Conservation (phyloP, 1,284 basidiomycete genomes). For the Pseudozyma thailandica region DNA sequence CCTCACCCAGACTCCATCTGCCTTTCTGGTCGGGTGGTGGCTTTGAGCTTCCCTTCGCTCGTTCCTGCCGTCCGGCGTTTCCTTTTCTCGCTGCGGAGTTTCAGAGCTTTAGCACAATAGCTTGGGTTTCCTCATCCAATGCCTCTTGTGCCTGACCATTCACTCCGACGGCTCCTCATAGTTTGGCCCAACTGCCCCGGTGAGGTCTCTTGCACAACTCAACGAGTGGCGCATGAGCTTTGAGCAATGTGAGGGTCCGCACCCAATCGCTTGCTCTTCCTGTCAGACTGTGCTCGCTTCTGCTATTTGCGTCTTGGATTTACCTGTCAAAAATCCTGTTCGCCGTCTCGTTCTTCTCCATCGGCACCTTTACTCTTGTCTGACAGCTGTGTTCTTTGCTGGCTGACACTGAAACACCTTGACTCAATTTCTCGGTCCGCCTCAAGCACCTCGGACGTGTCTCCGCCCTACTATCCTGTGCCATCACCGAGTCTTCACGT, state of each 20-base stretch:
- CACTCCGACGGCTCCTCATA: constrained; percentile 4
- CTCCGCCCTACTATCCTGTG: constrained; percentile 21
- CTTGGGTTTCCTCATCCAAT: not conserved
- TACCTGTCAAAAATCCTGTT: constrained; percentile 21
- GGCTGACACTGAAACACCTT: constrained; percentile 36
- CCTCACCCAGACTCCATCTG: not conserved
- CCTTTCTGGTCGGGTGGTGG: constrained; percentile 2
- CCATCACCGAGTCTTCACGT: constrained; percentile 33
- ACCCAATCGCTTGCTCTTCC: constrained; percentile 19
- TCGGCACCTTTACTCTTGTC: too few relatives aligned
- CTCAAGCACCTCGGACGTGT: constrained; percentile 43
- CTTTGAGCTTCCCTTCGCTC: not conserved
- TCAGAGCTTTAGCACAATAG: not conserved
- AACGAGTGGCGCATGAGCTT: constrained; percentile 14
- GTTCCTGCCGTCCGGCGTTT: constrained; percentile 10
- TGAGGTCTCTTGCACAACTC: not conserved
- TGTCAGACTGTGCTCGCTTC: constrained; percentile 36
- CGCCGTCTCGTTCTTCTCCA: too few relatives aligned
- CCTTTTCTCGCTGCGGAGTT: not conserved
- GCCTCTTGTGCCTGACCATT: constrained; percentile 11
- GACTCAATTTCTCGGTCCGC: constrained; percentile 28
- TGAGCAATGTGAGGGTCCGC: constrained; percentile 7
- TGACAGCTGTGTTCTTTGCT: constrained; percentile 1
- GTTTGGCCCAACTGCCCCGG: too few relatives aligned
- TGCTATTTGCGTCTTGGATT: not conserved